Percentiles rank a stretch among this genome's conserved stretches.
These are phyloP conservation scores for Fusarium albidum DNA, from an alignment of 2,329 filamentous ascomycete genomes.

Conservation along the genomic window DNA sequence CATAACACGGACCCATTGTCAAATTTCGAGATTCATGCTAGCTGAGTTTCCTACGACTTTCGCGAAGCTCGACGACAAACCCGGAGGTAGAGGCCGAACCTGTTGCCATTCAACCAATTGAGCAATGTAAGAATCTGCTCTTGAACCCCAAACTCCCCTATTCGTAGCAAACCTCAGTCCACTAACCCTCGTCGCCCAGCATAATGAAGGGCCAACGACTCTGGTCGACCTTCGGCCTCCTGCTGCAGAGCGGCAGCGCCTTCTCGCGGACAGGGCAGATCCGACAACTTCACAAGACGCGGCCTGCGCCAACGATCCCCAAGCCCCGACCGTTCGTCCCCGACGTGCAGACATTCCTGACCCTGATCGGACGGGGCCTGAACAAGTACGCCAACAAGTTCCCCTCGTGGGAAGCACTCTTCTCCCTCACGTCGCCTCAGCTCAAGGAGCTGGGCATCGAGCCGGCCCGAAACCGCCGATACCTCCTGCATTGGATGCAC, in stretches of 20 bases:
- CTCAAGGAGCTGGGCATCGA: slow-evolving; percentile 87
- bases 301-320: slow-evolving; percentile 59
- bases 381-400: slow-evolving; percentile 86
- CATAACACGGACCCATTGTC: slow-evolving; percentile 37
- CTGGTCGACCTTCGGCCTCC: slow-evolving; percentile 44
- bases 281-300: slow-evolving; percentile 54
- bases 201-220: slow-evolving; percentile 46
- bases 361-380: slow-evolving; percentile 87
- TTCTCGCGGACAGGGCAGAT: slow-evolving; percentile 47
- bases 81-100: slow-evolving; percentile 27
- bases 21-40: slow-evolving; percentile 42
- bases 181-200: slow-evolving; percentile 22
- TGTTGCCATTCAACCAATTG: slow-evolving; percentile 33
- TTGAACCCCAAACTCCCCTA: not conserved
- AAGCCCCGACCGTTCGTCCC: slow-evolving; percentile 85
- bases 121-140: slow-evolving; percentile 25
- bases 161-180: rapidly evolving
- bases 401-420: slow-evolving; percentile 88
- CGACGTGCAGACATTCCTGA: slow-evolving; percentile 85
- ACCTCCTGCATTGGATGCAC: slow-evolving; percentile 88
- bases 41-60: slow-evolving; percentile 25
- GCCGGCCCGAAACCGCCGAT: slow-evolving; percentile 80
- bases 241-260: slow-evolving; percentile 43
- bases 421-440: slow-evolving; percentile 79
- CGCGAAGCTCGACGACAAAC: slow-evolving; percentile 27